Evolutionary conservation across 106 monocot species (phyloP).

Genomic region (Agapanthus africanus): DNA sequence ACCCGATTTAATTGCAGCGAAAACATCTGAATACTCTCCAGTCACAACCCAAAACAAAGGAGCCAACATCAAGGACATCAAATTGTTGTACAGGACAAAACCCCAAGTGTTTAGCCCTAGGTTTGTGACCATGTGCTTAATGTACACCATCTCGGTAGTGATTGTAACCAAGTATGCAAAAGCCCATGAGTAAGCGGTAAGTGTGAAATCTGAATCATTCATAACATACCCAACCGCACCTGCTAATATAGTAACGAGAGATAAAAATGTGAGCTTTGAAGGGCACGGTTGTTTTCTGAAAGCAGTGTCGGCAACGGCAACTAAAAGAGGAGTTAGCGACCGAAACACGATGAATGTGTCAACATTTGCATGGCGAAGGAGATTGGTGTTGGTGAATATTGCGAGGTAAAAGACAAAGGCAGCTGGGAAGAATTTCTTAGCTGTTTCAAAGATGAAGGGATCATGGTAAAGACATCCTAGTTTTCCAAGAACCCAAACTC

Average conservation of each 20-base stretch:
- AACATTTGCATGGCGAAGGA: slow-evolving; percentile 83
- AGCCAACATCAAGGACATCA: slow-evolving; percentile 69
- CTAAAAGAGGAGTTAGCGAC: slow-evolving; percentile 69
- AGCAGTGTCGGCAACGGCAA: slow-evolving; percentile 75
- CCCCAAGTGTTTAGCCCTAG: slow-evolving; percentile 89
- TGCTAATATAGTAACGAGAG: slow-evolving; percentile 61
- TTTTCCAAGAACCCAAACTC: slow-evolving; percentile 76
- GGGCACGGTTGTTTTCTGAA: slow-evolving; percentile 83
- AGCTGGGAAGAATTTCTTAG: slow-evolving; percentile 80
- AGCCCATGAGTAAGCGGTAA: slow-evolving; percentile 90
- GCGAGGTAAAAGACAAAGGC: slow-evolving; percentile 83
- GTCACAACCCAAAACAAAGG: slow-evolving; percentile 77
- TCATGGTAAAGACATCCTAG: slow-evolving; percentile 67
- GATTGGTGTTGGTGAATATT: slow-evolving; percentile 94
- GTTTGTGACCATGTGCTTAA: slow-evolving; percentile 84
- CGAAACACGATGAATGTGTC: slow-evolving; percentile 93
- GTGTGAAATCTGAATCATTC: slow-evolving; percentile 65
- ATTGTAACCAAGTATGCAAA: slow-evolving; percentile 76
- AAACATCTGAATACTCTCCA: slow-evolving; percentile 69
- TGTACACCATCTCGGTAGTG: slow-evolving; percentile 93
- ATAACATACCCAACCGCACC: slow-evolving; percentile 82
- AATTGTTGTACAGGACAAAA: slow-evolving; percentile 84
- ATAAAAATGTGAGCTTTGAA: slow-evolving; percentile 69
- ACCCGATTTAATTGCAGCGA: slow-evolving; percentile 25
- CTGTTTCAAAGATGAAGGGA: slow-evolving; percentile 52